Conservation (phyloP, 768 basidiomycete species). For the Suillus paluster region DNA sequence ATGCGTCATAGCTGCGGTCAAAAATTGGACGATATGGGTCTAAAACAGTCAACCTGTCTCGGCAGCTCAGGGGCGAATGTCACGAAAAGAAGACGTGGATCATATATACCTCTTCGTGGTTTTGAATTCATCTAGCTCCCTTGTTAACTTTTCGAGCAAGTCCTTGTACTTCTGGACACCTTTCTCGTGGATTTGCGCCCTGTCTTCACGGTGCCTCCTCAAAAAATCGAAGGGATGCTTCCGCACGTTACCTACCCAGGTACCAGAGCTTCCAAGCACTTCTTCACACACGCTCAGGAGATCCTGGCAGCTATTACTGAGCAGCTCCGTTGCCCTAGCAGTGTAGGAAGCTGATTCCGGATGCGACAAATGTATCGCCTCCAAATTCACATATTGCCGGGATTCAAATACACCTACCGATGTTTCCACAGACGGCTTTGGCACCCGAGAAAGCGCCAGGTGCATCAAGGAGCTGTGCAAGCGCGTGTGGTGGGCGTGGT, state of each 20-base stretch:
- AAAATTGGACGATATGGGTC: slow-evolving; percentile 65
- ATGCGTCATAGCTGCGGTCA: slow-evolving; percentile 36
- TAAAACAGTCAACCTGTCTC: slow-evolving; percentile 50
- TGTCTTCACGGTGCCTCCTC: slow-evolving; percentile 32
- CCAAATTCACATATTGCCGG: slow-evolving; percentile 70
- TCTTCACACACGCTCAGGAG: slow-evolving; percentile 49
- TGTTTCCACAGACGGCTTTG: slow-evolving; percentile 42
- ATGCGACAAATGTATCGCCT: slow-evolving; percentile 56
- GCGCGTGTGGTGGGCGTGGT: slow-evolving; percentile 38
- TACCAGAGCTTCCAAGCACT: slow-evolving; percentile 45
- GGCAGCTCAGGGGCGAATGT: slow-evolving; percentile 1
- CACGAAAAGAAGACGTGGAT: not conserved
- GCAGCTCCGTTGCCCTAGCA: slow-evolving; percentile 44
- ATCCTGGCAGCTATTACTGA: slow-evolving; percentile 57
- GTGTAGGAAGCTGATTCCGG: slow-evolving; percentile 50
- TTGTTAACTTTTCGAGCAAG: slow-evolving; percentile 40
- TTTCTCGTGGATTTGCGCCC: slow-evolving; percentile 35
- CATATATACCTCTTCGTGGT: slow-evolving; percentile 51
- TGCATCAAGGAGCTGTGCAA: slow-evolving; percentile 46
- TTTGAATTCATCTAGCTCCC: slow-evolving; percentile 50
- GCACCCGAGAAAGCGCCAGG: slow-evolving; percentile 35
- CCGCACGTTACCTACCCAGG: slow-evolving; percentile 54
- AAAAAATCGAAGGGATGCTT: slow-evolving; percentile 43
- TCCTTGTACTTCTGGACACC: slow-evolving; percentile 42
- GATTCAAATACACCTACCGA: slow-evolving; percentile 78